phyloP scores from a whole-genome alignment of 2,329 filamentous ascomycete species.

The Aspergillus fijiensis region DNA sequence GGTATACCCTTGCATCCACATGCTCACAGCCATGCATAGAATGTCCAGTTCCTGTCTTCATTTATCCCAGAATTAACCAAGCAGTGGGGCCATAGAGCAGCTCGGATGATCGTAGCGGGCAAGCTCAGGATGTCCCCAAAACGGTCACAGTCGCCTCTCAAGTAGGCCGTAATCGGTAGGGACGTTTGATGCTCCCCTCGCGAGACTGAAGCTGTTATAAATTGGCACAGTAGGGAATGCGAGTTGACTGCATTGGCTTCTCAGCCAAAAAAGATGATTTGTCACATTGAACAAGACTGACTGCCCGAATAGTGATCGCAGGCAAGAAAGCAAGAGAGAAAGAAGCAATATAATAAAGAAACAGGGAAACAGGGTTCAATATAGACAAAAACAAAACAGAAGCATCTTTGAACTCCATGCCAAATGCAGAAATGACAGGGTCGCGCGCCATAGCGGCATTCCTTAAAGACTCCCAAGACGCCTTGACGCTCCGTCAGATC shows the following conservation, averaged over 20 bases:
- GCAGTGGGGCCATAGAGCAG: neutral
- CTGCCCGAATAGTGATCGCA: neutral
- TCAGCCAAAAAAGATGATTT: neutral
- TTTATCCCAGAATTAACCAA: neutral
- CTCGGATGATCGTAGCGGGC: neutral
- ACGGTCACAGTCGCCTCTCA: neutral
- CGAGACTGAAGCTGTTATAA: no score
- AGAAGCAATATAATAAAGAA: constrained; percentile 11
- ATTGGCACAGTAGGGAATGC: no score
- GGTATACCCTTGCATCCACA: neutral
- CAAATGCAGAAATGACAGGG: constrained; percentile 29
- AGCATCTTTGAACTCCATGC: constrained; percentile 23
- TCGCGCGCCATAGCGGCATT: constrained; percentile 17
- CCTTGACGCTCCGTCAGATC: constrained; percentile 25
- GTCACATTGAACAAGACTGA: neutral
- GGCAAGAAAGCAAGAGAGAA: constrained; percentile 15
- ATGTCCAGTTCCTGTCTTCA: neutral
- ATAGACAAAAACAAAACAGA: constrained; percentile 21
- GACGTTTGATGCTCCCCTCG: no score
- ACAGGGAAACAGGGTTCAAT: constrained; percentile 13
- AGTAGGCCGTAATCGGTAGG: neutral
- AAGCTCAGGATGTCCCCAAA: neutral
- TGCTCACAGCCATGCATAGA: neutral
- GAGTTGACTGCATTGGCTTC: no score
- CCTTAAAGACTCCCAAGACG: constrained; percentile 30